A percentile compares a stretch with the other conserved stretches of the same genome.
phyloP scores from a whole-genome alignment of 768 basidiomycete species.

The Auriculariales sp. region DNA sequence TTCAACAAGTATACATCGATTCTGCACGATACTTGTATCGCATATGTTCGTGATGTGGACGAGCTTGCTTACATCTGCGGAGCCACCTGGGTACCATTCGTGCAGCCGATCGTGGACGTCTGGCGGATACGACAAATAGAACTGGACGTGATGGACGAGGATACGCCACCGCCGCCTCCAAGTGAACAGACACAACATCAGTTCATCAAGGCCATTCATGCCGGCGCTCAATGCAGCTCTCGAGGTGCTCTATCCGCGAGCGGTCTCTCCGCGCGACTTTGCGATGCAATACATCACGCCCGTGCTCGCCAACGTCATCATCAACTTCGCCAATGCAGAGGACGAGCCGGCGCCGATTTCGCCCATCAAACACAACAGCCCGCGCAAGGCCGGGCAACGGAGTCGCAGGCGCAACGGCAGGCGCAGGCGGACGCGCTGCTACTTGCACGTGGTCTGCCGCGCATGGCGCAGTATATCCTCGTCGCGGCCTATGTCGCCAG shows the following conservation, averaged over 20 bases:
- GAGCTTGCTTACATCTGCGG: conserved; percentile 66
- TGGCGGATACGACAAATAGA: conserved; percentile 9
- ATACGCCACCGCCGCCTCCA: conserved; percentile 23
- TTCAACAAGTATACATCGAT: conserved; percentile 47
- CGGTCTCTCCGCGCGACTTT: not conserved
- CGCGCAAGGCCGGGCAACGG: not conserved
- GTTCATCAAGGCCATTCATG: conserved; percentile 47
- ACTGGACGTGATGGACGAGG: conserved; percentile 10
- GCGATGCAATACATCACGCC: not conserved
- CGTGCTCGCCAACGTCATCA: not conserved
- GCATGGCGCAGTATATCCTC: conserved; percentile 61
- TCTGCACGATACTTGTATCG: conserved; percentile 44
- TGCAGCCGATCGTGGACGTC: conserved; percentile 49
- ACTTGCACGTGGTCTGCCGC: conserved; percentile 25
- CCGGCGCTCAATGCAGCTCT: conserved; percentile 47
- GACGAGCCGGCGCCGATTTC: conserved; percentile 1
- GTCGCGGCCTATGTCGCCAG: conserved; percentile 71
- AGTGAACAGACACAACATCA: conserved; percentile 46
- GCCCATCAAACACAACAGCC: not conserved
- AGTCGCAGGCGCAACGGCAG: not conserved
- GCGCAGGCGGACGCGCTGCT: not conserved
- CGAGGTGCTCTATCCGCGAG: conserved; percentile 52
- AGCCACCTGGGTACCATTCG: conserved; percentile 70
- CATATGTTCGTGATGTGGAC: conserved; percentile 49
- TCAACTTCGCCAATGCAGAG: not conserved